Evolutionary conservation across 2,329 filamentous ascomycete species (phyloP), one percentile per base, ranked within the genome.

Genomic region (Ustulina deusta): DNA sequence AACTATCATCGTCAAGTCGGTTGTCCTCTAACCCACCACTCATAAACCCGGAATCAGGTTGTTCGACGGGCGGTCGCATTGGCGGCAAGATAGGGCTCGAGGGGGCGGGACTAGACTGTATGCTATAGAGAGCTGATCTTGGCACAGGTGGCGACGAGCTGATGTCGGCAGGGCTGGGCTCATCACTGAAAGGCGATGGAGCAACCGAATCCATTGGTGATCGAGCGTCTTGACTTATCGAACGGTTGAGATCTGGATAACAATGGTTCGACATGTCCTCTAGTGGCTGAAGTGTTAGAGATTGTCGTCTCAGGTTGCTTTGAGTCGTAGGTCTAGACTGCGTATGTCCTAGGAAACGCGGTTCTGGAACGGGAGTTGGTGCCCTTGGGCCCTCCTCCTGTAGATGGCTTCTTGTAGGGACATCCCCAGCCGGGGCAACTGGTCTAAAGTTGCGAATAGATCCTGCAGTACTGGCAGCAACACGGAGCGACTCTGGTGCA

Each of bases 91-190:
- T 86, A 1, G 95, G 96, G 76, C 95, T 98, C 1, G 94, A 97
- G 29, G 90, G 88, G 32, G 89, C 87, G 4, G 91, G 90, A 66
- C 87, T 89, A 1, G 86, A 87, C 58, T 78, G 83, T 34, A 85
- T 69, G 61, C 74, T 81, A 72, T 84, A 89, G 49, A 84, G 80
- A 34, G 84, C 83, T 42, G 86, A 86, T 71, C 88, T 86, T 69
- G 94, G 89, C 1, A 97, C 85, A 0, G 96, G 96, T 15, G 95
- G 95, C 3, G 95, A 98, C 0, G 96, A 98, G 1, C 92, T 92
- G 73, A 98, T 93, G 61, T 93, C 92, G 56, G 89, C 89, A 3
- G 93, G 91, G 60, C 93, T 97, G 63, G 91, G 84, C 60, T 84
- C 87, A 61, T 88, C 86, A 44, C 80, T 82, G 69, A 83, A 83